phyloP scores from a whole-genome alignment of 1,284 basidiomycete genomes.

The Ustilago trichophora region DNA sequence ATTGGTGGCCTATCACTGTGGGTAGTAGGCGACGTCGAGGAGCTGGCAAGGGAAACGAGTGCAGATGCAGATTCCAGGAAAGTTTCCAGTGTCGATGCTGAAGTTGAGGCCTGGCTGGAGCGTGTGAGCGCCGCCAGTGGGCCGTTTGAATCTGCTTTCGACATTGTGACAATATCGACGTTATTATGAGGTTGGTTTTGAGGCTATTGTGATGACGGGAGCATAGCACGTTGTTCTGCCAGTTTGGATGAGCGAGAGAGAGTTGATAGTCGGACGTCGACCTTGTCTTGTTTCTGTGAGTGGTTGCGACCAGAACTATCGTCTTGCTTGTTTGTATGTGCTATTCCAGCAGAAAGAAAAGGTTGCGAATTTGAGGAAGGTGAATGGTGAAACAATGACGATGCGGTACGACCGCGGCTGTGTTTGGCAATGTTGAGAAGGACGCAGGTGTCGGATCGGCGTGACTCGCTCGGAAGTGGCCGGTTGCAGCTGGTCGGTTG shows the following conservation, averaged over 20 bases:
- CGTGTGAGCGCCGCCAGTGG: conserved; percentile 16
- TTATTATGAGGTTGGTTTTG: no score
- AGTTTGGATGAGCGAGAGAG: not conserved
- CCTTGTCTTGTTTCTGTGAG: no score
- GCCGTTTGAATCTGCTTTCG: conserved; percentile 4
- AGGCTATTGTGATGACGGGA: not conserved
- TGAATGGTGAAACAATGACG: not conserved
- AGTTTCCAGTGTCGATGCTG: conserved; percentile 39
- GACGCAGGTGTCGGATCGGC: conserved; percentile 10
- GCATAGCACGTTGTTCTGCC: conserved; percentile 22
- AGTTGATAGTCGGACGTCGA: no score
- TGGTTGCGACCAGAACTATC: not conserved
- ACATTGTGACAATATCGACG: no score
- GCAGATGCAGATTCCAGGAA: conserved; percentile 23
- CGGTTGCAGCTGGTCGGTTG: not conserved
- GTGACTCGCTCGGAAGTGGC: conserved; percentile 40
- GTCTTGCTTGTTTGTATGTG: no score
- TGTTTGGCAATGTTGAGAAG: not conserved
- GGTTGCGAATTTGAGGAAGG: no score
- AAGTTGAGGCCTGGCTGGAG: conserved; percentile 39
- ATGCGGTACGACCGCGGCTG: conserved; percentile 18
- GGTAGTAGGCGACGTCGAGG: not conserved
- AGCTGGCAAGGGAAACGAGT: conserved; percentile 6
- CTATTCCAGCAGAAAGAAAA: not conserved
- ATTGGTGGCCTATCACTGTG: conserved; percentile 35